A percentile compares a stretch with the other conserved stretches of the same genome.
phyloP scores from a whole-genome alignment of 805 yeast genomes.

The Scheffersomyces lignosus region DNA sequence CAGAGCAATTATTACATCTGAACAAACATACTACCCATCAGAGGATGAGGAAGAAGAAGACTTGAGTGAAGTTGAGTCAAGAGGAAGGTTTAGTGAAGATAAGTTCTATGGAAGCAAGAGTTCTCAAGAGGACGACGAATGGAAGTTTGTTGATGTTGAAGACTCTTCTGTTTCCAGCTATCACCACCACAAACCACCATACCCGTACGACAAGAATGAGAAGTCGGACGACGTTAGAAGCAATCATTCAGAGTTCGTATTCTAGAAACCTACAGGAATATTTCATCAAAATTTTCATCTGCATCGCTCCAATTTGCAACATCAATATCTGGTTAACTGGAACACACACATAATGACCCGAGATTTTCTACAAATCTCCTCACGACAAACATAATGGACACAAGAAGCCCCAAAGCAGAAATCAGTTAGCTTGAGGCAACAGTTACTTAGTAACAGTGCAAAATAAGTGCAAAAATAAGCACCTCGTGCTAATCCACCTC shows the following conservation, averaged over 20 bases:
- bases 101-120: not conserved
- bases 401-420: too few species aligned
- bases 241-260: slow-evolving; percentile 23
- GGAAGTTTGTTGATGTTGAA: slow-evolving; percentile 11
- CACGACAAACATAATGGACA: too few species aligned
- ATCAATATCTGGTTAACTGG: too few species aligned
- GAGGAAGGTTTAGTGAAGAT: slow-evolving; percentile 2
- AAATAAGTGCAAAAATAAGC: too few species aligned
- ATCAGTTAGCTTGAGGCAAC: too few species aligned
- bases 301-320: too few species aligned
- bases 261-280: too few species aligned
- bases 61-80: slow-evolving; percentile 2
- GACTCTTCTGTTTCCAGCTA: not conserved
- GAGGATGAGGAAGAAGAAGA: slow-evolving; percentile 26
- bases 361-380: too few species aligned
- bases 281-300: too few species aligned
- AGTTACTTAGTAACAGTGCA: too few species aligned
- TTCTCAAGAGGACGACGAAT: slow-evolving; percentile 6
- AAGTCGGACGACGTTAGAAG: slow-evolving; percentile 21
- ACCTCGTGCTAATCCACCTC: too few species aligned
- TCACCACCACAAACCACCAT: slow-evolving; percentile 5
- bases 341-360: too few species aligned
- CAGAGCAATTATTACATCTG: slow-evolving; percentile 17
- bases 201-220: slow-evolving; percentile 12
- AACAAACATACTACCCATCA: slow-evolving; percentile 25